Base-by-base conservation (phyloP, 2,329 filamentous ascomycete species). In the Aspergillus terreus region DNA sequence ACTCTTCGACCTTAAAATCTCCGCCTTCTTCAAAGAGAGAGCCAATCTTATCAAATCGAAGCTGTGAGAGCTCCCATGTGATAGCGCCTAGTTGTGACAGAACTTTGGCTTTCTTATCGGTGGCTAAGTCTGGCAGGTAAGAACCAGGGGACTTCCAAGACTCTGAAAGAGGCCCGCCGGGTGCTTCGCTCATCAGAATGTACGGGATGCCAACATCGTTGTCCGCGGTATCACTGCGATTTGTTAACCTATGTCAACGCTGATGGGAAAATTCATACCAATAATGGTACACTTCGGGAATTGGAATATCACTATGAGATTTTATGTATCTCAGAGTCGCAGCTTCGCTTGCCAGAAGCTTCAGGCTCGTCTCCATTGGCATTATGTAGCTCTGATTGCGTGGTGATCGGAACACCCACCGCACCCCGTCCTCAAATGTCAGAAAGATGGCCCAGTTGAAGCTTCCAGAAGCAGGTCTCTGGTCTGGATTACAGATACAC, bases 131-230 rank as follows among this genome's bases (percentile, higher is more conserved):
- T 43, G 48, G 50, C 54, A 52, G 41, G 43, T 27, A 4, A 44
- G 51, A 54, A n/a, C 44, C 40, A 7, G 45, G 42, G 47, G 53
- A 10, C 42, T 46, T 55, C 63, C 60, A 68, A 45, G 55, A 32
- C 17, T 52, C 58, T 51, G 46, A 54, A 11, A 70, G 55, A 32
- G 62, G 62, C 51, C 46, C 48, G 7, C 66, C 66, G 45, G 56
- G 44, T 27, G 67, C 67, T 57, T 67, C 59, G 56, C 62, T 67
- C 62, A 68, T 68, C 15, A 70, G 49, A 33, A 71, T 69, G 46
- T 61, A 69, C 15, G 67, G 67, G 32, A 68, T 49, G 2, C 62
- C 63, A 21, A 67, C 60, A 6, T 62, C 58, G 57, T 68, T 68
- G 25, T 64, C 48, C 12, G 41, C 46, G 1, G 51, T 54, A 41